Percentiles rank a stretch among this genome's conserved stretches.
phyloP scores from a whole-genome alignment of 2,329 filamentous ascomycete genomes.

The Chalaropsis ovoidea region DNA sequence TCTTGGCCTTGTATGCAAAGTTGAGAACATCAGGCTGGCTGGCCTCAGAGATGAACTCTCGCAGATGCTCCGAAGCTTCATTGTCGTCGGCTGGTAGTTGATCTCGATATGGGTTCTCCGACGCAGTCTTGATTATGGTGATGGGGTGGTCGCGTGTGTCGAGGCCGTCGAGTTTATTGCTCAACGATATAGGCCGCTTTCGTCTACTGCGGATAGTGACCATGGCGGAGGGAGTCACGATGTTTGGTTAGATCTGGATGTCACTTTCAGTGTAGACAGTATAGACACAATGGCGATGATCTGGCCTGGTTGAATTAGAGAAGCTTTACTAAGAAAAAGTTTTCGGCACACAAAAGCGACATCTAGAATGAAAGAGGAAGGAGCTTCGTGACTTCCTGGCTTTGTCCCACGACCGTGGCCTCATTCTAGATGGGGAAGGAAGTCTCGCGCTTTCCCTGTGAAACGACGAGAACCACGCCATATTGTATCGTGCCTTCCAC shows the following conservation, averaged over 20 bases:
- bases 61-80: slow-evolving; percentile 11
- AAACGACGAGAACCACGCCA: neutral
- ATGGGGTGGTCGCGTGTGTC: neutral
- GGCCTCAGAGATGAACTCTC: slow-evolving; percentile 19
- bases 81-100: neutral
- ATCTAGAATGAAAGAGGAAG: neutral
- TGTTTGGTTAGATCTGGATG: neutral
- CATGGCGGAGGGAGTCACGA: neutral
- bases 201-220: neutral
- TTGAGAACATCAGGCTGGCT: slow-evolving; percentile 18
- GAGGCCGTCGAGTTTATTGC: neutral
- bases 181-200: neutral
- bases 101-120: slow-evolving; percentile 13
- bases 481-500: neutral
- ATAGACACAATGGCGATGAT: neutral
- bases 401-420: neutral
- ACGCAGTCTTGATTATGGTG: neutral
- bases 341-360: neutral
- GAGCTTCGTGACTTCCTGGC: neutral
- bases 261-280: neutral
- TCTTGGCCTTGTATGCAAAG: slow-evolving; percentile 24
- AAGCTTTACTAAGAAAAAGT: neutral
- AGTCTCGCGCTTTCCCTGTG: neutral
- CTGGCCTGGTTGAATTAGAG: neutral
- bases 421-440: neutral